phyloP scores from a whole-genome alignment of 2,329 filamentous ascomycete genomes.

The Exophiala lecanii-corni region DNA sequence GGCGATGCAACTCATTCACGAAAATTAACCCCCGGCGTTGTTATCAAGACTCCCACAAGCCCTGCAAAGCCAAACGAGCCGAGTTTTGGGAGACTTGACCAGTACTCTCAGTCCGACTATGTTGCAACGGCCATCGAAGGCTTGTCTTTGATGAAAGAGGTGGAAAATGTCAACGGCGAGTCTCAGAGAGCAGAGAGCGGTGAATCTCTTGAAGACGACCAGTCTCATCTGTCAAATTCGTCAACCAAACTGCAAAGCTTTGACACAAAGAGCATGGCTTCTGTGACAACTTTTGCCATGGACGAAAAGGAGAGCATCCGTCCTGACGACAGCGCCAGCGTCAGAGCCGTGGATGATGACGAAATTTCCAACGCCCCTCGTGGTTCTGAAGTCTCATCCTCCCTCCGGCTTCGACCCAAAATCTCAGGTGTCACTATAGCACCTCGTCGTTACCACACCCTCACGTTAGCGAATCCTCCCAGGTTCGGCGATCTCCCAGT shows the following conservation, averaged over 20 bases:
- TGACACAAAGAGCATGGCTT: slow-evolving; percentile 91
- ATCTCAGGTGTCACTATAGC: slow-evolving; percentile 22
- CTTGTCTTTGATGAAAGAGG: slow-evolving; percentile 17
- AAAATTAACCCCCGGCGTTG: not conserved
- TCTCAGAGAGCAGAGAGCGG: slow-evolving; percentile 23
- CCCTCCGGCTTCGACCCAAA: slow-evolving; percentile 3
- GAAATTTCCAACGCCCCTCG: slow-evolving; percentile 55
- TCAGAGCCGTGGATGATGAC: slow-evolving; percentile 86
- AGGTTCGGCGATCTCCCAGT: slow-evolving; percentile 26
- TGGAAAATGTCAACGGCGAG: slow-evolving; percentile 3
- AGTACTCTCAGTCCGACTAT: slow-evolving; percentile 14
- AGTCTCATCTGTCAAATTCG: slow-evolving; percentile 50
- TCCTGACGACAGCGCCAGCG: slow-evolving; percentile 91
- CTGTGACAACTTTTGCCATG: slow-evolving; percentile 89
- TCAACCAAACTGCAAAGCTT: slow-evolving; percentile 82
- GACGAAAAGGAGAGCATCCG: slow-evolving; percentile 94
- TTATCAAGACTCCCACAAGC: slow-evolving; percentile 3
- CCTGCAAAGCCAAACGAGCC: slow-evolving; percentile 4
- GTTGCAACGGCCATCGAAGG: slow-evolving; percentile 19
- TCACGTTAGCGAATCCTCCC: slow-evolving; percentile 26
- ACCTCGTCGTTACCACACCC: slow-evolving; percentile 23
- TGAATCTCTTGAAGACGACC: slow-evolving; percentile 40
- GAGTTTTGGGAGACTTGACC: slow-evolving; percentile 6
- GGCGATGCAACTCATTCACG: slow-evolving; percentile 8
- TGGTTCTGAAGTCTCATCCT: slow-evolving; percentile 8